These are phyloP conservation scores for Phoma herbarum DNA, from an alignment of 2,329 filamentous ascomycete genomes.

Conservation along the genomic window DNA sequence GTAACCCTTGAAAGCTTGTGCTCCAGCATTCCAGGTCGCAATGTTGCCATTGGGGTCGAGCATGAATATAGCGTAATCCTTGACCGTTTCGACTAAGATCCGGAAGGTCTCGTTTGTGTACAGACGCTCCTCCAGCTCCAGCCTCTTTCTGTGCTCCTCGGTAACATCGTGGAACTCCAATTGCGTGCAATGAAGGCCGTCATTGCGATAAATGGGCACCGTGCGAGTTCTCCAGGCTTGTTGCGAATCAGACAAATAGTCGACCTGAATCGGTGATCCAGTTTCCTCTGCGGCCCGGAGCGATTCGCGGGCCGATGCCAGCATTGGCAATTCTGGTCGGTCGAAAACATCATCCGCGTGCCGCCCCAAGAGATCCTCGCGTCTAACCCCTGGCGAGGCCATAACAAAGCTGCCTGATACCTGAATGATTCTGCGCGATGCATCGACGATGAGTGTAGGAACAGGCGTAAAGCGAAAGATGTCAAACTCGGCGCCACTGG, in stretches of 20 bases:
- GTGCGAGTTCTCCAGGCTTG: slow-evolving; percentile 51
- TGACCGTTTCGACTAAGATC: slow-evolving; percentile 68
- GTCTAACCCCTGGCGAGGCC: slow-evolving; percentile 42
- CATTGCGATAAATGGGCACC: slow-evolving; percentile 55
- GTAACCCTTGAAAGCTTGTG: slow-evolving; percentile 66
- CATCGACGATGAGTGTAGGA: slow-evolving; percentile 42
- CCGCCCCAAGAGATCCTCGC: slow-evolving; percentile 49
- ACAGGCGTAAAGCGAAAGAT: slow-evolving; percentile 55
- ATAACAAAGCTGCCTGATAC: slow-evolving; percentile 56
- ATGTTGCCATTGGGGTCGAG: slow-evolving; percentile 65
- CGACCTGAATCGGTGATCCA: slow-evolving; percentile 47
- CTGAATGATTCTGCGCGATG: slow-evolving; percentile 63
- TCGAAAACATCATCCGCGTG: slow-evolving; percentile 53
- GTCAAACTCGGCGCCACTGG: slow-evolving; percentile 25
- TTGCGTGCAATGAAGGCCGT: slow-evolving; percentile 52
- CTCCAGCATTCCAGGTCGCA: slow-evolving; percentile 67
- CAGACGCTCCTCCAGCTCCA: slow-evolving; percentile 53
- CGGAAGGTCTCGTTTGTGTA: slow-evolving; percentile 65
- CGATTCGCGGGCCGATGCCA: slow-evolving; percentile 48
- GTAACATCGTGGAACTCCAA: slow-evolving; percentile 55
- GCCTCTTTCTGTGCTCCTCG: slow-evolving; percentile 45
- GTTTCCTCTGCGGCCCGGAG: slow-evolving; percentile 51
- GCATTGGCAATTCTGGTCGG: slow-evolving; percentile 44
- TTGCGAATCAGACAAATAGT: slow-evolving; percentile 38
- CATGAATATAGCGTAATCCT: slow-evolving; percentile 71